A percentile compares a stretch with the other conserved stretches of the same genome.
These are phyloP conservation scores for Podospora anserina DNA, from an alignment of 495 filamentous ascomycete genomes.

Conservation along the genomic window DNA sequence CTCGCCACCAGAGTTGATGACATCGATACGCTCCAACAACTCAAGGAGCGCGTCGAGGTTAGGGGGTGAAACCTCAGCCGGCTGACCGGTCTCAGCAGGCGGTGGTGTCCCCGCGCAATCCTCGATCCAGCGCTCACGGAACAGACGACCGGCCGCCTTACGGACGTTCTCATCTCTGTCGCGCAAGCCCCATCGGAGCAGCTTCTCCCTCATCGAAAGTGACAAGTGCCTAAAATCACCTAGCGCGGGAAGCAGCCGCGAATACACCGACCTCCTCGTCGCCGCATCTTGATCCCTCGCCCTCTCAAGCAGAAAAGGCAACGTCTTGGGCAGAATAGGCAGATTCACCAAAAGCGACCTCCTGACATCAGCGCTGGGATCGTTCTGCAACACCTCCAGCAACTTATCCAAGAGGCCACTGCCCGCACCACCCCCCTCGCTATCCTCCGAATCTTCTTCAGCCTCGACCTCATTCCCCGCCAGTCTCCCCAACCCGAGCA, in stretches of 20 bases:
- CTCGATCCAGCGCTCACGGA: constrained; percentile 93
- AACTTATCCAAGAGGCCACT: constrained; percentile 72
- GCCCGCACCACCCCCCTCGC: constrained; percentile 53
- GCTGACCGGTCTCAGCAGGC: constrained; percentile 44
- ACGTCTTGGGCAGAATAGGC: constrained; percentile 70
- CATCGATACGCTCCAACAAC: constrained; percentile 88
- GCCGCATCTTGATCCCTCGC: constrained; percentile 82
- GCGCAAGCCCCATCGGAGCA: constrained; percentile 90
- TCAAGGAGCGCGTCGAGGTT: constrained; percentile 77
- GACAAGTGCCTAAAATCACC: constrained; percentile 96
- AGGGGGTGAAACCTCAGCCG: constrained; percentile 54
- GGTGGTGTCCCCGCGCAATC: constrained; percentile 72
- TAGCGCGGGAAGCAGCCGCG: constrained; percentile 79
- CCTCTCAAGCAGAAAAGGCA: constrained; percentile 90
- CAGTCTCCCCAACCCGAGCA: constrained; percentile 77
- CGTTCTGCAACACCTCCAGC: constrained; percentile 89
- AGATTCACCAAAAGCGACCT: constrained; percentile 85
- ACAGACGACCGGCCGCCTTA: constrained; percentile 84
- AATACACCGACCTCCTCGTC: constrained; percentile 82
- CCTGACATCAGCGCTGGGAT: constrained; percentile 88
- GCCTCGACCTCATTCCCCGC: constrained; percentile 77
- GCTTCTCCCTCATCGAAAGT: constrained; percentile 91
- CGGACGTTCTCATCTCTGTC: constrained; percentile 94
- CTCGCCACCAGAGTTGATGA: constrained; percentile 84
- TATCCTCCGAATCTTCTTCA: constrained; percentile 65